A percentile compares a stretch with the other conserved stretches of the same genome.
These are phyloP conservation scores for Apiotrichum montevideense DNA, from an alignment of 1,284 basidiomycete genomes.

Conservation along the genomic window DNA sequence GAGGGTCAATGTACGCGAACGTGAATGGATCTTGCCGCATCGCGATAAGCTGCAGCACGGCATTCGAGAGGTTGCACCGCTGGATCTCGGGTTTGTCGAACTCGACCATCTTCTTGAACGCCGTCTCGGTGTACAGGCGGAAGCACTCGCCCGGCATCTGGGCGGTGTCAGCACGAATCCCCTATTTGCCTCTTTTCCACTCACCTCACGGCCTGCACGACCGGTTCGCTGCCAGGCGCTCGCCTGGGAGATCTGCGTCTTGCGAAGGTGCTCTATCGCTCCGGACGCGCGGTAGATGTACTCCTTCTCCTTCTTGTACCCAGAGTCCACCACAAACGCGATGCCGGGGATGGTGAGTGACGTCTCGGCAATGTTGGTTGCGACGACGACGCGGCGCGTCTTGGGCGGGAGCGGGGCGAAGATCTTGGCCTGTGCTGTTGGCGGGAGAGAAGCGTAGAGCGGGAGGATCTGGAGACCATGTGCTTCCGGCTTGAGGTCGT, in stretches of 20 bases:
- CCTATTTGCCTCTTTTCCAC: background rate
- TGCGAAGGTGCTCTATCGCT: slow-evolving; percentile 82
- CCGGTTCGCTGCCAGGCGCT: slow-evolving; percentile 77
- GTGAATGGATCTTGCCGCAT: slow-evolving; percentile 70
- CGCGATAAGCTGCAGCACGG: slow-evolving; percentile 75
- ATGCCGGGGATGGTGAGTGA: slow-evolving; percentile 96
- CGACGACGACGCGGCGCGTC: slow-evolving; percentile 81
- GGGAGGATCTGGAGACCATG: slow-evolving; percentile 66
- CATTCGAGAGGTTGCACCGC: slow-evolving; percentile 73
- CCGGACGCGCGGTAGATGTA: slow-evolving; percentile 67
- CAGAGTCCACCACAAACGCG: slow-evolving; percentile 89
- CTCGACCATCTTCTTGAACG: slow-evolving; percentile 60
- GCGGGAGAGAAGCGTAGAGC: slow-evolving; percentile 78
- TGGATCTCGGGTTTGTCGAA: slow-evolving; percentile 81
- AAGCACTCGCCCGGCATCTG: slow-evolving; percentile 73
- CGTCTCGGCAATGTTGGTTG: slow-evolving; percentile 97
- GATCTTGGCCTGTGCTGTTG: slow-evolving; percentile 68
- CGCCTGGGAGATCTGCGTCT: slow-evolving; percentile 80
- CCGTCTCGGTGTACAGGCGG: slow-evolving; percentile 76
- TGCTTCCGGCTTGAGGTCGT: slow-evolving; percentile 57
- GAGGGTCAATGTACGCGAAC: slow-evolving; percentile 78
- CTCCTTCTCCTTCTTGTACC: slow-evolving; percentile 91
- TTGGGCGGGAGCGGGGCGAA: slow-evolving; percentile 65
- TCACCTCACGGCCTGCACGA: slow-evolving; percentile 74
- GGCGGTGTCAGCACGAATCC: background rate